Conservation (phyloP, 2,329 filamentous ascomycete species). For the Pseudogymnoascus sp. region DNA sequence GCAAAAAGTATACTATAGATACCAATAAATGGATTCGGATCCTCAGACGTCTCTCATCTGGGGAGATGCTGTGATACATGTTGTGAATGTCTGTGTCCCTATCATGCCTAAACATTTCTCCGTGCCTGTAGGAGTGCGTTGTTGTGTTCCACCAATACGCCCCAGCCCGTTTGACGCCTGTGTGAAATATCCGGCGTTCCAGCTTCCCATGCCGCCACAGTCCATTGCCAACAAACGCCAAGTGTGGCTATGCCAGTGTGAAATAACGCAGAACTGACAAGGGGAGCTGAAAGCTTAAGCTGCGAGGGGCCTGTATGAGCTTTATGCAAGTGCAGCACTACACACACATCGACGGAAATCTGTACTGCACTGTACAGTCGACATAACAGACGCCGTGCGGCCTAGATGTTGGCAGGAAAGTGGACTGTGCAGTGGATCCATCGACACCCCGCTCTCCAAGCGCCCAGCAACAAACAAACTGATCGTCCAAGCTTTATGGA, state of each 20-base stretch:
- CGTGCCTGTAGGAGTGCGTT: neutral
- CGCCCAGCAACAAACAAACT: neutral
- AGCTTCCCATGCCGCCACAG: neutral
- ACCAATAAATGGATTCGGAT: neutral
- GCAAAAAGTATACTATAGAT: neutral
- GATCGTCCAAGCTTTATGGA: conserved; percentile 4
- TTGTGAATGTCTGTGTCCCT: neutral
- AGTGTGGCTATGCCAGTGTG: neutral
- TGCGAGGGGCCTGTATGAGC: neutral
- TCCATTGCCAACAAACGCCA: neutral
- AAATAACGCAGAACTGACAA: conserved; percentile 1
- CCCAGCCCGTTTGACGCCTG: neutral
- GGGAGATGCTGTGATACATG: neutral
- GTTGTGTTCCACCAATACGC: neutral
- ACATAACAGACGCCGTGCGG: neutral
- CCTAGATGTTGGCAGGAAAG: neutral
- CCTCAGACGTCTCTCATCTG: neutral
- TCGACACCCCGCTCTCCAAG: neutral
- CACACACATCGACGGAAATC: neutral
- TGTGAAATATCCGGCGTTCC: neutral
- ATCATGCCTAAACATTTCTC: neutral
- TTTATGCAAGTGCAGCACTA: neutral
- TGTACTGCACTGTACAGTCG: neutral
- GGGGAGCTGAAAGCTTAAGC: neutral
- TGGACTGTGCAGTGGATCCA: neutral